These are phyloP conservation scores for Coprinopsis marcescibilis DNA, from an alignment of 768 basidiomycete genomes.

Conservation along the genomic window DNA sequence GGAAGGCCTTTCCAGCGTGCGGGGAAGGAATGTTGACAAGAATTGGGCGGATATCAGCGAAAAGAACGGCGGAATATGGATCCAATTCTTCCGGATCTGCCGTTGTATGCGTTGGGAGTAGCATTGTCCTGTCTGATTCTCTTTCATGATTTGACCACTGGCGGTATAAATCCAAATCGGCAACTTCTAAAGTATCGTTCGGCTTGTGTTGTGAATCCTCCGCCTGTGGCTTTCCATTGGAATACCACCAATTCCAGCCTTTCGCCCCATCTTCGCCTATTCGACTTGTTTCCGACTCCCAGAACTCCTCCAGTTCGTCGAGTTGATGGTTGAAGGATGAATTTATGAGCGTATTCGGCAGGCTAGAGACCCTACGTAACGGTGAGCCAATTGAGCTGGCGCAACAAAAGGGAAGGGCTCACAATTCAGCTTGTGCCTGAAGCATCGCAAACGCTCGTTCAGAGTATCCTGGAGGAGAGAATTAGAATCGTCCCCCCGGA, in stretches of 20 bases:
- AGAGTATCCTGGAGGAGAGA: slow-evolving; percentile 47
- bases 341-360: slow-evolving; percentile 40
- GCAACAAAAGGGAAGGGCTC: slow-evolving; percentile 21
- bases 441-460: slow-evolving; percentile 76
- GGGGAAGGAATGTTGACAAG: slow-evolving; percentile 43
- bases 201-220: slow-evolving; percentile 4
- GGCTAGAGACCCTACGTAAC: slow-evolving; percentile 47
- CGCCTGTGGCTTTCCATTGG: slow-evolving; percentile 31
- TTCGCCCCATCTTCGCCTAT: slow-evolving; percentile 58
- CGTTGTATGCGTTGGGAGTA: slow-evolving; percentile 49
- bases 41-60: slow-evolving; percentile 62
- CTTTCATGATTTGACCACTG: slow-evolving; percentile 61
- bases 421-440: slow-evolving; percentile 84
- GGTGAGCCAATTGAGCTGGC: not conserved
- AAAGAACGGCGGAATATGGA: slow-evolving; percentile 68
- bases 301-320: slow-evolving; percentile 68
- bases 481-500: slow-evolving; percentile 6
- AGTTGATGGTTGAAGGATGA: slow-evolving; percentile 44
- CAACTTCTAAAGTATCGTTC: slow-evolving; percentile 12
- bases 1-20: slow-evolving; percentile 49
- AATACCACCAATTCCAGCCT: slow-evolving; percentile 67
- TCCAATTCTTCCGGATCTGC: slow-evolving; percentile 48
- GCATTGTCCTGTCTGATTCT: slow-evolving; percentile 35
- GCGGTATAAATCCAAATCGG: slow-evolving; percentile 60
- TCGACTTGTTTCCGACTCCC: slow-evolving; percentile 81